Evolutionary conservation across 1,284 basidiomycete genomes (phyloP).

Genomic region (Melampsora americana): DNA sequence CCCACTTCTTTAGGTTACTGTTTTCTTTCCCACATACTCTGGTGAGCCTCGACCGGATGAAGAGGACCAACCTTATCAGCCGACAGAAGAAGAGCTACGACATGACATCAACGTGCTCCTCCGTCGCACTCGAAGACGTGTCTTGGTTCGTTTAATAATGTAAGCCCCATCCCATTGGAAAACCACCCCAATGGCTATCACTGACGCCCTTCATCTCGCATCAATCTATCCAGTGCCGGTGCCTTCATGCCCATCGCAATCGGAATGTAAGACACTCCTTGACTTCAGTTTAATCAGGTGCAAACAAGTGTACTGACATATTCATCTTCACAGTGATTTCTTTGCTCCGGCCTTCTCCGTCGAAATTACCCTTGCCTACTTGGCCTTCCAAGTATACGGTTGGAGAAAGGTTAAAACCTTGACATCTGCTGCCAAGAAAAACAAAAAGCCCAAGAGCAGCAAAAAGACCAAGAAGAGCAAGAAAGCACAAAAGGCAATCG

Average conservation of each 20-base stretch:
- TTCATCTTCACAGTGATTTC: slow-evolving; percentile 17
- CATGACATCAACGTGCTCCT: slow-evolving; percentile 35
- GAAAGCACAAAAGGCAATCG: background rate
- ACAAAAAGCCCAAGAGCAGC: background rate
- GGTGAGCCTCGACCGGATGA: background rate
- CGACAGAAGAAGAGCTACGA: slow-evolving; percentile 30
- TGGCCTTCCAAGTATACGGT: slow-evolving; percentile 43
- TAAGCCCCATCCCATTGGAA: background rate
- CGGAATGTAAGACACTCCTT: slow-evolving; percentile 28
- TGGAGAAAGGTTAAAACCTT: slow-evolving; percentile 30
- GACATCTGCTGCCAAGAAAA: background rate
- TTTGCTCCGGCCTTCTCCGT: slow-evolving; percentile 42
- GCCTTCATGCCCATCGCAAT: slow-evolving; percentile 26
- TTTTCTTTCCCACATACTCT: background rate
- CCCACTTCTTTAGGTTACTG: background rate
- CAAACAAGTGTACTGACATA: background rate
- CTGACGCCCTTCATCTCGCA: background rate
- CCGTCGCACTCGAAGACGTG: slow-evolving; percentile 21
- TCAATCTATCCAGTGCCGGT: slow-evolving; percentile 10
- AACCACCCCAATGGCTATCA: background rate
- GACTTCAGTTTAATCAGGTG: background rate
- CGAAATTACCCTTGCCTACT: slow-evolving; percentile 39
- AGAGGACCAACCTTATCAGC: slow-evolving; percentile 36
- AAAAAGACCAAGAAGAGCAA: background rate
- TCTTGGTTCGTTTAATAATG: slow-evolving; percentile 24